Evolutionary conservation across 2,329 filamentous ascomycete genomes (phyloP), one percentile per base, ranked within the genome.

Genomic region (Scortechinia acanthostroma): DNA sequence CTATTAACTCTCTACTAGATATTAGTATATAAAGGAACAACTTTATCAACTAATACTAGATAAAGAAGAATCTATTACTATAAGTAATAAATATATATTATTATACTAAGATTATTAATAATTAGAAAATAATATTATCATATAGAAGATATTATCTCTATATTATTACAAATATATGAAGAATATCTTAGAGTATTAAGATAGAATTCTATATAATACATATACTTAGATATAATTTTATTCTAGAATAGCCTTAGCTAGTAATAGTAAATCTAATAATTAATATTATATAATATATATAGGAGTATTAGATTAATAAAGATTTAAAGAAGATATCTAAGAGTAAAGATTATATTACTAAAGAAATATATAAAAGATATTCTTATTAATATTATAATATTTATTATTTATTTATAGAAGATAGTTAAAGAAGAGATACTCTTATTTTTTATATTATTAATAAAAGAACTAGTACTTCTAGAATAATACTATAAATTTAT

Each of bases 51-150:
- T 10, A n/a, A 10, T 30, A 30, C n/a, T n/a, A n/a, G n/a, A n/a
- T n/a, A 30, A n/a, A 30, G n/a, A 30, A n/a, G 25, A 10, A n/a
- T 19, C 20, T 10, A 10, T 40, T 40, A 10, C 35, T 40, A 15
- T 40, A 10, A 13, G 20, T 19, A 6, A 10, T 6, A 40, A 40
- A 40, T 6, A 13, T 6, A 6, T 40, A 6, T 40, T 35, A 35
- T 14, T n/a, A 20, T 25, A 23, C 25, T 44, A 44, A 6, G 40
- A 20, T 21, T 22, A n/a, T 15, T n/a, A 43, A 45, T 6, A n/a
- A n/a, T n/a, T n/a, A n/a, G n/a, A n/a, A n/a, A n/a, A 22, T 45
- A 47, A 45, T 40, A 17, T 44, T 44, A 21, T 21, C 21, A n/a
- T 30, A 30, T 30, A 10, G 25, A 30, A 30, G n/a, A 10, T 30